Evolutionary conservation across 164 flowering plant genomes (phyloP).

Genomic region (Liriodendron chinense): DNA sequence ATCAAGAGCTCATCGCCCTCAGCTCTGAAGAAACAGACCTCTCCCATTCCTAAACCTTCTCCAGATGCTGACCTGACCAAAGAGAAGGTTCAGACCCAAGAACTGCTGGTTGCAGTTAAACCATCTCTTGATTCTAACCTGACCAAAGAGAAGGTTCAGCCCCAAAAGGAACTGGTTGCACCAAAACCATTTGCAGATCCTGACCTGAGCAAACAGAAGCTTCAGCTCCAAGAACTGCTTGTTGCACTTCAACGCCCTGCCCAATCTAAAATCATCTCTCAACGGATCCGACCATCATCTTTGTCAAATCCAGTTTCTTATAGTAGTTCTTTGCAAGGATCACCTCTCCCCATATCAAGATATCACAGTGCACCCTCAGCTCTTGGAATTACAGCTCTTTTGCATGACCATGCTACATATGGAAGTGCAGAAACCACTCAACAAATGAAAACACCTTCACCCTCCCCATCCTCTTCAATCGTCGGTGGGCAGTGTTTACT

Average conservation of each 20-base stretch:
- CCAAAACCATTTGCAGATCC: constrained; percentile 30
- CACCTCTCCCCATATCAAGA: constrained; percentile 55
- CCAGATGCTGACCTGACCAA: constrained; percentile 18
- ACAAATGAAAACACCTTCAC: constrained; percentile 6
- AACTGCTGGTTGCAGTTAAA: constrained; percentile 10
- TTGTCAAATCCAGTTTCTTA: constrained; percentile 42
- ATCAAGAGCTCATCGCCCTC: constrained; percentile 7
- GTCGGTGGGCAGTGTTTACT: constrained; percentile 12
- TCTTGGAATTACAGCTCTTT: constrained; percentile 72
- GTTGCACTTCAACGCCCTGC: constrained; percentile 19
- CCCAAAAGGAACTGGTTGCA: constrained; percentile 16
- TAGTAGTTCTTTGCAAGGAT: constrained; percentile 52
- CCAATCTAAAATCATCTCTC: constrained; percentile 59
- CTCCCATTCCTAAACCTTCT: constrained; percentile 17
- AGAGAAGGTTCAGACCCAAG: constrained; percentile 34
- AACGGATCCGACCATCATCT: constrained; percentile 36
- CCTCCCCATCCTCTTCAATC: background rate
- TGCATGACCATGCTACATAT: constrained; percentile 41
- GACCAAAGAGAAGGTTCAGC: constrained; percentile 27
- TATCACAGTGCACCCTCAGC: constrained; percentile 68
- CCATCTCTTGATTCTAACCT: constrained; percentile 35
- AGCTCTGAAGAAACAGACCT: constrained; percentile 8
- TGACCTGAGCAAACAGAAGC: constrained; percentile 28
- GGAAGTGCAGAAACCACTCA: constrained; percentile 20
- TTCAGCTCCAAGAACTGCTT: constrained; percentile 25